A percentile compares a stretch with the other conserved stretches of the same genome.
Evolutionary conservation across 306 rosid genomes (phyloP).

Genomic region (Arachis hypogaea): DNA sequence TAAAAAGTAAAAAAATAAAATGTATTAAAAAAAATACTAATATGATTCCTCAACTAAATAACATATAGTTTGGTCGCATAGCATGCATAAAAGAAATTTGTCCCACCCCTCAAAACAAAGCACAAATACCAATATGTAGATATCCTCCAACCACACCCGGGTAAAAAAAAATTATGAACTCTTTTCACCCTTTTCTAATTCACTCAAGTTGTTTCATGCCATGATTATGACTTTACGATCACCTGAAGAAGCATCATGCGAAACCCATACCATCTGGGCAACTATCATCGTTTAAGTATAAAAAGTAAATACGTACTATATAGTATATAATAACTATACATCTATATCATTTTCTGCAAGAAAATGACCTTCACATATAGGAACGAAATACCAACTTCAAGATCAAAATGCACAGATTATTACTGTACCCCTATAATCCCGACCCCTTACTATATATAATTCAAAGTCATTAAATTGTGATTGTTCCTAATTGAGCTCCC

Average conservation of each 20-base stretch:
- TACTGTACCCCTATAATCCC: constrained; percentile 63
- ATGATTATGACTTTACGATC: constrained; percentile 21
- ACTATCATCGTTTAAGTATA: background rate
- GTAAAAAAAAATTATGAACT: constrained; percentile 14
- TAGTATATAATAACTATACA: background rate
- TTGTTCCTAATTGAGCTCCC: constrained; percentile 45
- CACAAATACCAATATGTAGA: too few species aligned
- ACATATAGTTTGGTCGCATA: too few species aligned
- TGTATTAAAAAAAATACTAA: too few species aligned
- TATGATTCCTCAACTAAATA: too few species aligned
- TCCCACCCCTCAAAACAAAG: background rate
- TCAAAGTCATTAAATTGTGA: constrained; percentile 51
- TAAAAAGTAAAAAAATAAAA: too few species aligned
- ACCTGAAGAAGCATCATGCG: background rate
- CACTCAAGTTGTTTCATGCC: constrained; percentile 4
- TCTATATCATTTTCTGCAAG: constrained; percentile 18
- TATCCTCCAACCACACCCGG: background rate
- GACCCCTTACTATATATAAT: constrained; percentile 45
- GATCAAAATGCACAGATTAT: constrained; percentile 53
- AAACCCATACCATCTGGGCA: constrained; percentile 4
- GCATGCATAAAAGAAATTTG: background rate
- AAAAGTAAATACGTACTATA: background rate
- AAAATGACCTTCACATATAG: constrained; percentile 28
- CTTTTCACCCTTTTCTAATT: constrained; percentile 15
- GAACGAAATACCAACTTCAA: constrained; percentile 10